Evolutionary conservation across 345 rosid species (phyloP).

Genomic region (Citrus hindsii): DNA sequence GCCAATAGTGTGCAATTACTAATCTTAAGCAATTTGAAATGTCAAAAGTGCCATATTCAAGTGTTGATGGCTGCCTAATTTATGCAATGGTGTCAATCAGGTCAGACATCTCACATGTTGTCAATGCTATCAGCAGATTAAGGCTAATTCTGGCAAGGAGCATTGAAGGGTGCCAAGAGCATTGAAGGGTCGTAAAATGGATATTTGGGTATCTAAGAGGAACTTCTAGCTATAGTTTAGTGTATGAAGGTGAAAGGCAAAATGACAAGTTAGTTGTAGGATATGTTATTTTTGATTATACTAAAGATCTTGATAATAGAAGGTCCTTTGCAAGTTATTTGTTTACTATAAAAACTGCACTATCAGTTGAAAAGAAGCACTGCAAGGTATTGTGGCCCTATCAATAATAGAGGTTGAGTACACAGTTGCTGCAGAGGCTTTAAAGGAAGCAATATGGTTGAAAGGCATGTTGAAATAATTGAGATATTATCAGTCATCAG

Average conservation of each 20-base stretch:
- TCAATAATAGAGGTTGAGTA: background rate
- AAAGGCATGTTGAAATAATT: background rate
- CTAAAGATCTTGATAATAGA: background rate
- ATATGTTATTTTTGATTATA: background rate
- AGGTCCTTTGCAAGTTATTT: background rate
- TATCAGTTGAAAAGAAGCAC: background rate
- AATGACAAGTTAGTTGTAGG: background rate
- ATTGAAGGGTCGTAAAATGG: background rate
- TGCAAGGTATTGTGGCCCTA: background rate
- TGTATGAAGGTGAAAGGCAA: background rate
- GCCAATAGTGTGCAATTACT: background rate
- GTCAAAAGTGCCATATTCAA: background rate
- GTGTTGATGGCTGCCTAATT: background rate
- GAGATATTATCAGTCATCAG: background rate
- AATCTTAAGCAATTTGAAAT: too few species aligned
- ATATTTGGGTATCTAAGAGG: background rate
- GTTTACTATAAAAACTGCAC: background rate
- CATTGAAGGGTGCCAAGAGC: background rate
- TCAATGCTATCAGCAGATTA: background rate
- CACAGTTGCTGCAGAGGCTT: rapidly evolving
- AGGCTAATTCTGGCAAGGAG: background rate
- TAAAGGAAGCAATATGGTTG: background rate
- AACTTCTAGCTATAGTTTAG: background rate
- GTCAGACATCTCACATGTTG: background rate
- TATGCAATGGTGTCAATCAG: background rate